phyloP scores from a whole-genome alignment of 306 rosid genomes.

The Vigna reflexopilosa region DNA sequence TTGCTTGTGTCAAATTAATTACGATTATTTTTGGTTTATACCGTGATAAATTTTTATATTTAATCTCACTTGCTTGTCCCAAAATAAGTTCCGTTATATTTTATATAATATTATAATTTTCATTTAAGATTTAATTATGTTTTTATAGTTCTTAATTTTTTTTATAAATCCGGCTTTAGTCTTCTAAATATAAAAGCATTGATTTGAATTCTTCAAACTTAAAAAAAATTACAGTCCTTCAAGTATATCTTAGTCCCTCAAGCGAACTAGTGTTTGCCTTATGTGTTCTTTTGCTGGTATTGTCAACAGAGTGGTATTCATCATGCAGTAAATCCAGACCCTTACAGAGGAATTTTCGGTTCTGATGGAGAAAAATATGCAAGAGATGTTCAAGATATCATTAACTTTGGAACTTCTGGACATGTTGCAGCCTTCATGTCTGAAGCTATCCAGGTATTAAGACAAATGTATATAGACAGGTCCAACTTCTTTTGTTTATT shows the following conservation, averaged over 20 bases:
- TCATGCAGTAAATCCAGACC: constrained; percentile 88
- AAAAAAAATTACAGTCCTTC: too few species aligned
- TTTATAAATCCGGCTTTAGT: too few species aligned
- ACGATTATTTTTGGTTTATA: background rate
- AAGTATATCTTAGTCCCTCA: too few species aligned
- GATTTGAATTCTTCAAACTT: too few species aligned
- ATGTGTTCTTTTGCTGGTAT: constrained; percentile 18
- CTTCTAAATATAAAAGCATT: too few species aligned
- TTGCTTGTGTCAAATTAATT: background rate
- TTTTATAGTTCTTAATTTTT: too few species aligned
- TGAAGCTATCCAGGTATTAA: constrained; percentile 77
- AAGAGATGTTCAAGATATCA: constrained; percentile 72
- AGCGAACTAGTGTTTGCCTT: background rate
- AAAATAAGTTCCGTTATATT: too few species aligned
- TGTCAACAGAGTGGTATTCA: constrained; percentile 74
- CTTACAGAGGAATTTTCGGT: constrained; percentile 88
- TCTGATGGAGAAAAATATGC: constrained; percentile 90
- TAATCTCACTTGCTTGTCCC: background rate
- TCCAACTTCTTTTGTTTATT: background rate
- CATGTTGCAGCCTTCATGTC: constrained; percentile 78
- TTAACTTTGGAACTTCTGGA: constrained; percentile 84
- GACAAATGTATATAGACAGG: background rate
- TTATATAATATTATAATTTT: too few species aligned
- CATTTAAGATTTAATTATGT: too few species aligned
- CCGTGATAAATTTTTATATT: background rate